Evolutionary conservation across 176 grass and related monocot genomes (phyloP), one percentile per base, ranked within the genome.

Genomic region (Zizania latifolia): DNA sequence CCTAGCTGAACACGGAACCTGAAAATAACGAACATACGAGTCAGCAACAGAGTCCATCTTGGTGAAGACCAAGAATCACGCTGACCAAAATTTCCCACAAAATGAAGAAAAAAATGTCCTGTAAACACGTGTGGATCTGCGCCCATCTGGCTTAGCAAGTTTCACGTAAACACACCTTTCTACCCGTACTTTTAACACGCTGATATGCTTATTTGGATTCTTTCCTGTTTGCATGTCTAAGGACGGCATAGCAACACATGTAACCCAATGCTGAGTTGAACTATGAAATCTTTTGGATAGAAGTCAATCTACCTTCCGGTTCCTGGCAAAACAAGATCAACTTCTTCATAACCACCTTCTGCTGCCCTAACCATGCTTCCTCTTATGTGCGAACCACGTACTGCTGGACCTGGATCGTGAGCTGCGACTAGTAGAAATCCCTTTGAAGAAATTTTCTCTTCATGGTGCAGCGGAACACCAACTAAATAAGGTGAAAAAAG

Each of bases 341-440:
- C 91, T 86, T 98, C 95, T 84, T 94, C 89, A 26, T 88, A 88
- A 82, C 95, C 95, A 54, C 84, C 88, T 94, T 91, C 88, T 45
- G 95, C 90, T 73, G 89, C 91, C 72, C 95, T 93, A 77, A 98
- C 89, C 78, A 91, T 94, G 82, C 95, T 98, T 58, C 95, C 95
- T 91, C 95, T 89, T 59, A 98, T 98, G 79, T 98, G 95, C 3
- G 95, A 92, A 84, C 95, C 95, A 50, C 82, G 88, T 43, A 89
- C 74, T 51, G 79, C 86, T 17, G 88, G 74, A 82, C 95, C 87
- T 84, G 95, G 95, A 78, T 98, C 95, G 72, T 98, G 86, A 82
- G 91, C 48, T 10, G 48, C 88, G 45, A 94, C 91, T 65, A 98
- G 69, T 30, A 88, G 53, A 86, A 97, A 92, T 39, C 90, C 90